Base-by-base conservation (phyloP, 768 basidiomycete genomes). In the Tephrocybe rancida region DNA sequence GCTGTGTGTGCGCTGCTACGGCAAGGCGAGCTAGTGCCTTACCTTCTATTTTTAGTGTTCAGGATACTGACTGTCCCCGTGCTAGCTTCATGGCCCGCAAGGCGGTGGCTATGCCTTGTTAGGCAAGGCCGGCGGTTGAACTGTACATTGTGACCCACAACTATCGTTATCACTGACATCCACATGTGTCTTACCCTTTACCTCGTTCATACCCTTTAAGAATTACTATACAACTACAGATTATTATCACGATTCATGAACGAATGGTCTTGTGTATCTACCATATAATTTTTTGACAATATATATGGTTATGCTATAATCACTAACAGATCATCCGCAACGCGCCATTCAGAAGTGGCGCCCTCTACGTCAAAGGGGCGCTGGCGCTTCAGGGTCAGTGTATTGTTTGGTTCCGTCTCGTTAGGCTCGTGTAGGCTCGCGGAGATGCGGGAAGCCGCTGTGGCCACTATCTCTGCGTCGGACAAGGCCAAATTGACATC, bases 31-130 rank as follows among this genome's bases (percentile, higher is more conserved):
- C 49, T 44, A 37, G 47, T 35, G 46, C 10, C 19, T 19, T 41
- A 21, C 39, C 35, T 41, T 22, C 5, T 41, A 41, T 19, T 21
- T 41, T 5, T 22, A 5, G 3, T 8, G 39, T 13, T 37, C 30
- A 6, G 30, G 30, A 8, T 32, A 35, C 22, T 30, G 9, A 35
- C n/a, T 38, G 24, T 13, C 48, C 2, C 26, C 13, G 19, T 26
- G 10, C 5, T 57, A 92, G 90, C 70, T 84, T 54, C 80, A 90
- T 61, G 89, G 89, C 4, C 89, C 89, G 0, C 81, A 82, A 63
- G 89, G 89, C 19, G 77, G 72, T 53, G 90, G 89, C 21, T 91
- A 91, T 65, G 90, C 88, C n/a, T 66, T 91, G 29, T 67, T 87
- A 2, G 72, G 73, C n/a, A 74, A 73, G 55, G 71, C 70, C 0